Base-by-base conservation (phyloP, 2,329 filamentous ascomycete species). In the Colletotrichum navitas region DNA sequence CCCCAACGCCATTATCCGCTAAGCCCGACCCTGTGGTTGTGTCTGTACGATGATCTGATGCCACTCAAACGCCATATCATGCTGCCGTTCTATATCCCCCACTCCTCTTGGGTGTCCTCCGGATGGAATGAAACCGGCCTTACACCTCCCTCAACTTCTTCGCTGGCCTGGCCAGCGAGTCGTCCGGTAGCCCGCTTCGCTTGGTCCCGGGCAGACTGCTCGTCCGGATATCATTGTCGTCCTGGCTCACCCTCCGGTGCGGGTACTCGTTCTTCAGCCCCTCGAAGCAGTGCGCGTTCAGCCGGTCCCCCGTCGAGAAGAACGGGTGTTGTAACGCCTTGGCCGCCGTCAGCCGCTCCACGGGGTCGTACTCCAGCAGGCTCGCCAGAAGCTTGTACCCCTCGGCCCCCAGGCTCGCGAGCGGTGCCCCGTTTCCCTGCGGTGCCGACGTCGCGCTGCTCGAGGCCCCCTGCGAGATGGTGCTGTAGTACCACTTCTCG, bases 151-250 rank as follows among this genome's bases (percentile, higher is more conserved):
- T 92, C 26, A 91, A 75, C 71, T 90, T 83, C 82, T 92, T 92
- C 5, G 83, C 82, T 0, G 89, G 88, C 45, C 90, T 82, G 55
- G 91, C 84, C n/a, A 97, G 78, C 24, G 85, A 84, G 63, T 98
- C 95, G 78, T 98, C 95, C 0, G 92, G 93, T 51, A 97, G 79
- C 0, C 93, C 95, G 74, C 92, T 95, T 71, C 95, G 86, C 84
- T 98, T 98, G 0, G 95, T 97, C 0, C 95, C 96, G 0, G 95
- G 94, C 45, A 98, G 81, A 80, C 94, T 97, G 54, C 92, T 91
- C 0, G 93, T 95, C n/a, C 94, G 87, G 68, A 98, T 98, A 81
- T 98, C 96, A 76, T 97, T 97, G 79, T 98, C 94, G 78, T 99
- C 96, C 77, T 97, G 92, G 76, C 93, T 97, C 51, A 99, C 95